Evolutionary conservation across 2,329 filamentous ascomycete species (phyloP).

Genomic region (Xylaria sp.): DNA sequence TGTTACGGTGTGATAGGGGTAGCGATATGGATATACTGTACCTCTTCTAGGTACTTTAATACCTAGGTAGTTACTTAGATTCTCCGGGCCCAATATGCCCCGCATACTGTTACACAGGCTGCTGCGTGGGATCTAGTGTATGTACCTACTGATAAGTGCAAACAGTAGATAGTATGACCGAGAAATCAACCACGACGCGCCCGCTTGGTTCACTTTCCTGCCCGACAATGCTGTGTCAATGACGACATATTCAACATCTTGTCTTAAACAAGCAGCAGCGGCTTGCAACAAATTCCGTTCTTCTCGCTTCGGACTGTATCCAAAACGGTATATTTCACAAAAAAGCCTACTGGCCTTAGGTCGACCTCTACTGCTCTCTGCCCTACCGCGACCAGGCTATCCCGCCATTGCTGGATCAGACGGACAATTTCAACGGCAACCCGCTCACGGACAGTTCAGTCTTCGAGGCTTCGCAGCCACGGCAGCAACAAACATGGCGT

Average conservation of each 20-base stretch:
- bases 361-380: constrained; percentile 1
- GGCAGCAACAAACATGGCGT: constrained; percentile 65
- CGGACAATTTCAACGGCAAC: constrained; percentile 11
- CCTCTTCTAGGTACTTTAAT: too few species aligned
- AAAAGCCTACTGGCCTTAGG: background rate
- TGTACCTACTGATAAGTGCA: background rate
- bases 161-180: background rate
- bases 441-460: background rate
- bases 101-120: background rate
- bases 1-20: too few species aligned
- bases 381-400: background rate
- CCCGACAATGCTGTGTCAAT: constrained; percentile 38
- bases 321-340: constrained; percentile 12
- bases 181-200: constrained; percentile 24
- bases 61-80: background rate
- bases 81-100: background rate
- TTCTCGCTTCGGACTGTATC: background rate
- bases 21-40: too few species aligned
- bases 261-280: constrained; percentile 14
- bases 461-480: constrained; percentile 27
- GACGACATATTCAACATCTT: constrained; percentile 24
- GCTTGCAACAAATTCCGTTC: constrained; percentile 8
- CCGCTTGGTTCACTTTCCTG: constrained; percentile 32
- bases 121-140: background rate
- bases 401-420: background rate